phyloP scores from a whole-genome alignment of 2,329 filamentous ascomycete genomes.

The Aureobasidium subglaciale region DNA sequence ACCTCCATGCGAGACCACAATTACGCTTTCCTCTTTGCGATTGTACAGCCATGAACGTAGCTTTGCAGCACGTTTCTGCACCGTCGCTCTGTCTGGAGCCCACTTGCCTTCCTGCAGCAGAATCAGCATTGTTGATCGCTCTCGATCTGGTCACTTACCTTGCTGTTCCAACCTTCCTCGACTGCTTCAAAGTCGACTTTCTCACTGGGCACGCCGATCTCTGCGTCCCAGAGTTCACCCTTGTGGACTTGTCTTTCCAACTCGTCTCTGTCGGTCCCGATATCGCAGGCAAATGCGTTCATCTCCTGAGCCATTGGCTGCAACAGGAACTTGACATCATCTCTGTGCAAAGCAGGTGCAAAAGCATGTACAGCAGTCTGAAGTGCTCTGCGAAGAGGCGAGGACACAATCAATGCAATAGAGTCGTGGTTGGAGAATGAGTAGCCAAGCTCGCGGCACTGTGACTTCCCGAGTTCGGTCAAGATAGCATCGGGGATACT shows the following conservation, averaged over 20 bases:
- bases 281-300: conserved; percentile 66
- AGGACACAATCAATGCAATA: conserved; percentile 66
- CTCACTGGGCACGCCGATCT: conserved; percentile 53
- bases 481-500: conserved; percentile 66
- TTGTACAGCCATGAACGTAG: conserved; percentile 52
- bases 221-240: conserved; percentile 44
- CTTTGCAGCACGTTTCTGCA: conserved; percentile 56
- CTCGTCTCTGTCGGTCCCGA: conserved; percentile 44
- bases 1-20: conserved; percentile 74
- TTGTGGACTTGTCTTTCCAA: neutral
- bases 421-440: conserved; percentile 52
- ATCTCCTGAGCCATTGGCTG: conserved; percentile 76
- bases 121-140: neutral
- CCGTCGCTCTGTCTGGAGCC: conserved; percentile 41
- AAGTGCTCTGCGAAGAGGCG: conserved; percentile 72
- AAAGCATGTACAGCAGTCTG: conserved; percentile 70
- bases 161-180: conserved; percentile 58
- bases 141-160: too few relatives aligned
- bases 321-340: conserved; percentile 51
- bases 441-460: conserved; percentile 59
- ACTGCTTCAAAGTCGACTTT: conserved; percentile 59
- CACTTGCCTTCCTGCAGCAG: conserved; percentile 31
- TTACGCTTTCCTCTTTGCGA: conserved; percentile 56
- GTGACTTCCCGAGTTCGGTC: conserved; percentile 63
- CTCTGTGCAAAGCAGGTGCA: conserved; percentile 44